Conservation (phyloP, 192 early-diverging fungal species). For the Podila verticillata region DNA sequence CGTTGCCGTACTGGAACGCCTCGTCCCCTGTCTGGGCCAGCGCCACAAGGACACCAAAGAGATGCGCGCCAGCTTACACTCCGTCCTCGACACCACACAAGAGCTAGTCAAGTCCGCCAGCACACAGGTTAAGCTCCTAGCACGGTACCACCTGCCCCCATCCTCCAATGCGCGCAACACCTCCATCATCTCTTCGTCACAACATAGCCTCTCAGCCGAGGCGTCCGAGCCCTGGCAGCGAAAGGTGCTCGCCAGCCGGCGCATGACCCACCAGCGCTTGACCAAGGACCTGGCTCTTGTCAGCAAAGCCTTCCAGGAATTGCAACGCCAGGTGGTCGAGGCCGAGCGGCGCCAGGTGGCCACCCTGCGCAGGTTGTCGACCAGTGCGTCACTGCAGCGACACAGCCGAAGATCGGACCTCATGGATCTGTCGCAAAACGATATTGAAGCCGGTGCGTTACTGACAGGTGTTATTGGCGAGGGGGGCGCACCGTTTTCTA, state of each 20-base stretch:
- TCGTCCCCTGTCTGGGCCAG: slow-evolving; percentile 41
- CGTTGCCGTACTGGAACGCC: slow-evolving; percentile 37
- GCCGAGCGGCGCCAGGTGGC: slow-evolving; percentile 32
- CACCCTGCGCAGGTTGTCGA: slow-evolving; percentile 29
- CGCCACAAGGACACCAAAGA: slow-evolving; percentile 48
- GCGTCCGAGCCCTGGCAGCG: slow-evolving; percentile 12
- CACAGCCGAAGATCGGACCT: slow-evolving; percentile 20
- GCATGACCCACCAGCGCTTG: slow-evolving; percentile 35
- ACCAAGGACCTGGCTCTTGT: slow-evolving; percentile 32
- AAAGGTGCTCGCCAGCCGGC: slow-evolving; percentile 19
- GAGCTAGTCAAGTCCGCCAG: slow-evolving; percentile 45
- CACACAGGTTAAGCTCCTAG: slow-evolving; percentile 21
- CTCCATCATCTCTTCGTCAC: background rate
- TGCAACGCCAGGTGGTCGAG: slow-evolving; percentile 29
- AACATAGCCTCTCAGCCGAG: background rate
- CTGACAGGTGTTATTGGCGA: no score
- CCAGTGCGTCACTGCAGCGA: slow-evolving; percentile 27
- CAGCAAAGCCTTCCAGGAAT: slow-evolving; percentile 36
- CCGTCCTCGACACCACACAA: slow-evolving; percentile 31
- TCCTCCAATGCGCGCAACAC: slow-evolving; percentile 4
- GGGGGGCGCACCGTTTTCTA: background rate
- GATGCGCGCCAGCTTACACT: slow-evolving; percentile 28
- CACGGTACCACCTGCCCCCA: slow-evolving; percentile 20
- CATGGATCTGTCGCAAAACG: slow-evolving; percentile 25
- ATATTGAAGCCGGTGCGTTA: slow-evolving; percentile 24